Conservation (phyloP, 2,329 filamentous ascomycete genomes). For the Endoconidiophora polonica region DNA sequence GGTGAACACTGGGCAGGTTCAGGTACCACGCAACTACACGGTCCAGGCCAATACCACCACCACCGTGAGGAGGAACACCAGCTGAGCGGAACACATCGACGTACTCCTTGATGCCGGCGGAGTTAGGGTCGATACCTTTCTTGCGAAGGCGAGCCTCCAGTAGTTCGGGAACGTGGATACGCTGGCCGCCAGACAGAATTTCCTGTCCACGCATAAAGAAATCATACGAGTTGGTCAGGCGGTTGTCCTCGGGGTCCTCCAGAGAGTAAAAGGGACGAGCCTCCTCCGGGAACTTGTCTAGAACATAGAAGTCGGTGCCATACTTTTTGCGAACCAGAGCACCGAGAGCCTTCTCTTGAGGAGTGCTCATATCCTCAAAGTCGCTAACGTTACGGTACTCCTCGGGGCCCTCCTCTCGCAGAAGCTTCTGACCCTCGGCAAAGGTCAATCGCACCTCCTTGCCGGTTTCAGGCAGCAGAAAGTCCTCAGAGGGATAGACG, state of each 20-base stretch:
- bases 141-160: slow-evolving; percentile 62
- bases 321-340: slow-evolving; percentile 74
- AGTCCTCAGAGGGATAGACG: slow-evolving; percentile 61
- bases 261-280: slow-evolving; percentile 89
- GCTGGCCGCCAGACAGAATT: slow-evolving; percentile 80
- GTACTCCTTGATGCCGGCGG: slow-evolving; percentile 70
- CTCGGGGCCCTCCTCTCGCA: slow-evolving; percentile 54
- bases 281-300: slow-evolving; percentile 86
- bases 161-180: slow-evolving; percentile 65
- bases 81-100: slow-evolving; percentile 65
- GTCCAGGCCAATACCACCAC: slow-evolving; percentile 79
- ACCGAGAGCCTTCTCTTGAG: slow-evolving; percentile 79
- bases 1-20: slow-evolving; percentile 40
- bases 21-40: slow-evolving; percentile 58
- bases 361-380: slow-evolving; percentile 64
- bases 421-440: slow-evolving; percentile 58
- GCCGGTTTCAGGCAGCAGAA: slow-evolving; percentile 57
- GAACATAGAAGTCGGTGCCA: slow-evolving; percentile 87
- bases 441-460: slow-evolving; percentile 65
- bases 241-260: slow-evolving; percentile 49
- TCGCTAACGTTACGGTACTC: slow-evolving; percentile 54
- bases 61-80: slow-evolving; percentile 78
- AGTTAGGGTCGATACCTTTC: slow-evolving; percentile 65
- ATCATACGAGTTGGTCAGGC: slow-evolving; percentile 54
- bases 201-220: slow-evolving; percentile 90